These are phyloP conservation scores for Echites panduratus DNA, from an alignment of 257 asterid species.

Conservation along the genomic window DNA sequence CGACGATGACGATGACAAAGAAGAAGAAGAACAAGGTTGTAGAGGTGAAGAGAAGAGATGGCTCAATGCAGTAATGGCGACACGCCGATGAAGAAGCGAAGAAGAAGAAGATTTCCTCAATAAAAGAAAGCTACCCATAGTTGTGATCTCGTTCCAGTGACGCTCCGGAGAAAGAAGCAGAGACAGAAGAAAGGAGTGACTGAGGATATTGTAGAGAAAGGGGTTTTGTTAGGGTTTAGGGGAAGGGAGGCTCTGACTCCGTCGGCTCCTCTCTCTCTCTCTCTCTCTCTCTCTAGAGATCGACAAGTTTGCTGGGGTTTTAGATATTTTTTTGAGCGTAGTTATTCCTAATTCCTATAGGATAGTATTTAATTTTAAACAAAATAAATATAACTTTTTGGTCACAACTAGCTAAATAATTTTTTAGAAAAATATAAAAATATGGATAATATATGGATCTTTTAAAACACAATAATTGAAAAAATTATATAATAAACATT, in stretches of 20 bases:
- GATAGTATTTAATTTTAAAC: too few species aligned
- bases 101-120: constrained; percentile 43
- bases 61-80: constrained; percentile 37
- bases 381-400: too few species aligned
- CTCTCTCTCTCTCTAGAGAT: not conserved
- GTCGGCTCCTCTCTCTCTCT: not conserved
- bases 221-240: constrained; percentile 50
- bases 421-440: too few species aligned
- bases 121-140: constrained; percentile 47
- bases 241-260: constrained; percentile 2
- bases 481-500: too few species aligned
- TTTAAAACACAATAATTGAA: too few species aligned
- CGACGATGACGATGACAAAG: not conserved
- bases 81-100: constrained; percentile 27
- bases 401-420: too few species aligned
- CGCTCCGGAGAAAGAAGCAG: not conserved
- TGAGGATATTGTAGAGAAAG: not conserved
- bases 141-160: constrained; percentile 3
- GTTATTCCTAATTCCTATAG: too few species aligned
- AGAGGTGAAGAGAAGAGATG: constrained; percentile 26
- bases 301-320: too few species aligned
- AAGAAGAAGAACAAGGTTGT: not conserved
- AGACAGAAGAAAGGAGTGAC: not conserved
- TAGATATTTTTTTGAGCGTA: too few species aligned
- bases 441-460: too few species aligned